Conservation (phyloP, 75 land plant species). For the Larix kaempferi region DNA sequence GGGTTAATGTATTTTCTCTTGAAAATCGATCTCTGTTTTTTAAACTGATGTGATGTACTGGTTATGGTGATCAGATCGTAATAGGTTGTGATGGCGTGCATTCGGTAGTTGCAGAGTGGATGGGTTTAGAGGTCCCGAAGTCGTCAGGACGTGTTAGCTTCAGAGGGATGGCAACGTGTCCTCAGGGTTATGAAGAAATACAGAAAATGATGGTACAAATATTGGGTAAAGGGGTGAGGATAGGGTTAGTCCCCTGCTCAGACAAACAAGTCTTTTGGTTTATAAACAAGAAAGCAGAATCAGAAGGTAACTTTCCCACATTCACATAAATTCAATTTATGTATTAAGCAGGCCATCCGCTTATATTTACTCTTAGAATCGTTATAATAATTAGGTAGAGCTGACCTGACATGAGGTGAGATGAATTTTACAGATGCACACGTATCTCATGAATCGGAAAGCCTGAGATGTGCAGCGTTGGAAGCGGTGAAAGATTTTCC, state of each 20-base stretch:
- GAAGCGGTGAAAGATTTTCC: background rate
- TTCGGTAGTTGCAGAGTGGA: constrained; percentile 49
- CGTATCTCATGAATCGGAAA: background rate
- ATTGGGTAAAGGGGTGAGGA: background rate
- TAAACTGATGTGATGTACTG: no score
- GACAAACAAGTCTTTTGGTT: constrained; percentile 42
- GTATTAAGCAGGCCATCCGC: no score
- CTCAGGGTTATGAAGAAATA: constrained; percentile 28
- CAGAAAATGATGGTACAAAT: no score
- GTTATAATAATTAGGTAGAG: no score
- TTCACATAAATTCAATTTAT: no score
- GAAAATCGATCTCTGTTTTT: no score
- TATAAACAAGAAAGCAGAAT: constrained; percentile 13
- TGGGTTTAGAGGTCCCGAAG: constrained; percentile 24
- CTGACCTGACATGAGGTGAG: no score
- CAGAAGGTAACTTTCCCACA: background rate
- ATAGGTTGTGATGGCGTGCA: constrained; percentile 64
- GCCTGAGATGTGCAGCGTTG: background rate
- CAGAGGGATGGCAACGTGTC: constrained; percentile 33
- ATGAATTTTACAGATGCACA: no score
- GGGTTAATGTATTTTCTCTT: background rate
- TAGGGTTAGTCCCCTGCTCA: no score
- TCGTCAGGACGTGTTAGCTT: constrained; percentile 27
- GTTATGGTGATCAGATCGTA: constrained; percentile 16
- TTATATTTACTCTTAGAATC: no score